Evolutionary conservation across 306 rosid genomes (phyloP), one percentile per base, ranked within the genome.

Genomic region (Rosa chinensis): DNA sequence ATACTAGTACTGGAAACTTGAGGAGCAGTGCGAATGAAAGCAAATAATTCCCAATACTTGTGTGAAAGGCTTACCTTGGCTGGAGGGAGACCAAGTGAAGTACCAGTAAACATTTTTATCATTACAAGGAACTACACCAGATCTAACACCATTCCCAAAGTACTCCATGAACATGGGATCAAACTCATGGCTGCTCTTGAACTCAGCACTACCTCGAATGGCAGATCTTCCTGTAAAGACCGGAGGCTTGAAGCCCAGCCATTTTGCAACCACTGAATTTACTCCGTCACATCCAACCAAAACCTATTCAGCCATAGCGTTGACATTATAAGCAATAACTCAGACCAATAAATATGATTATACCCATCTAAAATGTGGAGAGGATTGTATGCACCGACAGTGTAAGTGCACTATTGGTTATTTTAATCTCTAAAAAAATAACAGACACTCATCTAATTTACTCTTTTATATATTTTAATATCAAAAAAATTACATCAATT

Each of bases 281-380:
- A 82, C 78, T 73, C 85, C 85, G 50, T 82, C 85, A 47, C 85
- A 53, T 37, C 79, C 82, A 66, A 77, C 35, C 56, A 82, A 77
- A 42, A 61, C 64, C 82, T 69, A 12, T 32, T 32, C 35, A 32
- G 1, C 1, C 35, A 32, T 1, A 32, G 35, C 1, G 1, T 67
- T 17, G 14, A 50, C 18, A 14, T 13, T 50, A 10, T 8, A 42
- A 67, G 28, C 1, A 25, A 25, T 25, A 25, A 25, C 28, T 25
- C 28, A 25, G 28, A 25, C 28, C 28, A 25, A 25, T 25, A 25
- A 25, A 25, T 25, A 25, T 25, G 28, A 25, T 25, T 25, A 25
- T 25, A 25, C 28, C 28, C 28, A 25, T 25, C 28, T 25, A 25
- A 25, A 25, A 25, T 25, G 28, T 25, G 28, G 28, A 25, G 28